These are phyloP conservation scores for Phytophthora litchii DNA, from an alignment of 352 stramenopile genomes.

Conservation along the genomic window DNA sequence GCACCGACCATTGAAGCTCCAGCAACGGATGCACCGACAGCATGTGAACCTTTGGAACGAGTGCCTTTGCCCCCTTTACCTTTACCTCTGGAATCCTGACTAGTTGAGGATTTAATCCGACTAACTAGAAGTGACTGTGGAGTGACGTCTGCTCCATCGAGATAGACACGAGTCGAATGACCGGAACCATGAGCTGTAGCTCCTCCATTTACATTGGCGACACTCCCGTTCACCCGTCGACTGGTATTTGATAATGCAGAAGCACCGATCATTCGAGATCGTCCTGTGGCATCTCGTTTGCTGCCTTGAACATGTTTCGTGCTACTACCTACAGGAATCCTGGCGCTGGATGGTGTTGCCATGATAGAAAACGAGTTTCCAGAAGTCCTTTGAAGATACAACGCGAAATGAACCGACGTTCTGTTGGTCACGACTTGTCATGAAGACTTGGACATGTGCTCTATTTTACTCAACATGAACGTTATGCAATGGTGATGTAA, in stretches of 20 bases:
- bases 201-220: slow-evolving; percentile 33
- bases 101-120: slow-evolving; percentile 65
- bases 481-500: too few species aligned
- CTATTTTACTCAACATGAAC: too few species aligned
- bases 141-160: slow-evolving; percentile 75
- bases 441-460: too few species aligned
- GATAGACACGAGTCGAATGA: slow-evolving; percentile 61
- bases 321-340: slow-evolving; percentile 44
- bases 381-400: too few species aligned
- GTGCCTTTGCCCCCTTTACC: slow-evolving; percentile 32
- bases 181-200: slow-evolving; percentile 20
- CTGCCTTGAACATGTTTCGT: slow-evolving; percentile 42
- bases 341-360: slow-evolving; percentile 56
- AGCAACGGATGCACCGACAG: slow-evolving; percentile 5
- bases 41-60: slow-evolving; percentile 40
- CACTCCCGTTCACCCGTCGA: slow-evolving; percentile 61
- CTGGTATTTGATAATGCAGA: slow-evolving; percentile 76
- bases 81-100: slow-evolving; percentile 13
- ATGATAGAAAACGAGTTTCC: slow-evolving; percentile 33
- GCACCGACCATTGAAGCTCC: slow-evolving; percentile 47
- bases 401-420: slow-evolving; percentile 7
- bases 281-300: slow-evolving; percentile 56
- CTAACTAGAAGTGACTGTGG: slow-evolving; percentile 79
- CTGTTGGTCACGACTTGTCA: too few species aligned
- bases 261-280: slow-evolving; percentile 60